Evolutionary conservation across 768 basidiomycete species (phyloP), one percentile per base, ranked within the genome.

Genomic region (Lyophyllum atratum): DNA sequence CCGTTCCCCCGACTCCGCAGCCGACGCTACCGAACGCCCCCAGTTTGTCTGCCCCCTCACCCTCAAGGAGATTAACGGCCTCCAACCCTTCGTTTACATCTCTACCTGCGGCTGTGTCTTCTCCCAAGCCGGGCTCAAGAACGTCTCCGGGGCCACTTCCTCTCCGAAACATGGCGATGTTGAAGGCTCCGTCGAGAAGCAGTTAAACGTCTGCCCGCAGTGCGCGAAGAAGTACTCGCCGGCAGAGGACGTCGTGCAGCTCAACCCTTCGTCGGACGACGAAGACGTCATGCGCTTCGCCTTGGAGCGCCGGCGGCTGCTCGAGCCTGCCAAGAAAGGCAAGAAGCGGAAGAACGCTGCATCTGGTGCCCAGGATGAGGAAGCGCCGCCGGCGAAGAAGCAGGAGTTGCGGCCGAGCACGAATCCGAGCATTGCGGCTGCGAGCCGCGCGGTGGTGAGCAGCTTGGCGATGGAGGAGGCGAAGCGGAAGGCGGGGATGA

Each of bases 41-140:
- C 83, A 81, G 52, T 98, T 95, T 65, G 85, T 95, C 54, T 99
- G 97, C 75, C 93, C 97, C 0, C 80, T 98, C 50, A 93, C 89
- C 1, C 75, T 92, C 60, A 93, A 93, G 70, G 96, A 97, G 74
- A 98, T 98, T 94, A 94, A 93, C 63, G 97, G 97, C 14, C 69
- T 72, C 3, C 83, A 90, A 51, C 93, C 94, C 0, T 98, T 98
- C 70, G 86, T 95, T 52, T 96, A 95, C 68, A 72, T 98, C 62
- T 78, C 81, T 14, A 74, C 87, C 0, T 98, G 96, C 65, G 95
- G 95, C 15, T 95, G 93, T 69, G 93, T 94, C 29, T 93, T 98
- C 74, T 89, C 93, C 4, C 89, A 90, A 57, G 87, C 87, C 0
- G 92, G 90, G 2, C 78, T 98, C 40, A 87, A 85, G 55, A 86